Evolutionary conservation across 352 stramenopile species (phyloP).

Genomic region (Phytopythium boreale): DNA sequence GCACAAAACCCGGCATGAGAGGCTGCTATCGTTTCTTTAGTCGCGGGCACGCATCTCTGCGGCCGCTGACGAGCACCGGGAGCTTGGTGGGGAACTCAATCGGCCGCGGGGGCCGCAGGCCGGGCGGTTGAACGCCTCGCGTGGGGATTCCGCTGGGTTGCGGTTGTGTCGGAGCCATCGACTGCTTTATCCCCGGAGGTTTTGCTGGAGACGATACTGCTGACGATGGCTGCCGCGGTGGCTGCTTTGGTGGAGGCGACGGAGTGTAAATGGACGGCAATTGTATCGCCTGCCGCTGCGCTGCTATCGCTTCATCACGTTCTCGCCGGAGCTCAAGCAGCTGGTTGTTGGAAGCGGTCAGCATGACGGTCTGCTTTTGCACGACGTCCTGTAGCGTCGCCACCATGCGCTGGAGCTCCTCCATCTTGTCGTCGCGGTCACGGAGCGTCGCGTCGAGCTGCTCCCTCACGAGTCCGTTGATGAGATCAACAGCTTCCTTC

Average conservation of each 20-base stretch:
- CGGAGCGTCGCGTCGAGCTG: conserved; percentile 34
- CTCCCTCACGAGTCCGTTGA: conserved; percentile 37
- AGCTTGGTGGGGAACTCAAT: conserved; percentile 3
- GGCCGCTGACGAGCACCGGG: background rate
- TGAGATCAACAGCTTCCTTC: conserved; percentile 36
- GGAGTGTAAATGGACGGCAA: background rate
- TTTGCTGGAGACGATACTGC: background rate
- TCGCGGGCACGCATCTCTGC: background rate
- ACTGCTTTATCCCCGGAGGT: background rate
- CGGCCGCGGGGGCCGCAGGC: background rate
- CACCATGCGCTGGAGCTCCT: conserved; percentile 39
- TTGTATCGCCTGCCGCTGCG: background rate
- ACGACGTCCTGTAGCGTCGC: conserved; percentile 40
- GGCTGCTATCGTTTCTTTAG: background rate
- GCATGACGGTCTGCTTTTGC: conserved; percentile 33
- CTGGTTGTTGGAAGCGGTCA: conserved; percentile 27
- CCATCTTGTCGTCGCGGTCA: conserved; percentile 37
- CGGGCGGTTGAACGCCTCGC: background rate
- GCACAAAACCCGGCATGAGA: background rate
- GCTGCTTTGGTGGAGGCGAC: background rate
- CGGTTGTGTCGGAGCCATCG: background rate
- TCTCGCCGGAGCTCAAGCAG: conserved; percentile 14
- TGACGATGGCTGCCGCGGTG: background rate
- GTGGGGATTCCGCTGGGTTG: background rate
- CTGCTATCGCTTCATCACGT: background rate